These are phyloP conservation scores for Aspergillus alliaceus DNA, from an alignment of 2,329 filamentous ascomycete genomes.

Conservation along the genomic window DNA sequence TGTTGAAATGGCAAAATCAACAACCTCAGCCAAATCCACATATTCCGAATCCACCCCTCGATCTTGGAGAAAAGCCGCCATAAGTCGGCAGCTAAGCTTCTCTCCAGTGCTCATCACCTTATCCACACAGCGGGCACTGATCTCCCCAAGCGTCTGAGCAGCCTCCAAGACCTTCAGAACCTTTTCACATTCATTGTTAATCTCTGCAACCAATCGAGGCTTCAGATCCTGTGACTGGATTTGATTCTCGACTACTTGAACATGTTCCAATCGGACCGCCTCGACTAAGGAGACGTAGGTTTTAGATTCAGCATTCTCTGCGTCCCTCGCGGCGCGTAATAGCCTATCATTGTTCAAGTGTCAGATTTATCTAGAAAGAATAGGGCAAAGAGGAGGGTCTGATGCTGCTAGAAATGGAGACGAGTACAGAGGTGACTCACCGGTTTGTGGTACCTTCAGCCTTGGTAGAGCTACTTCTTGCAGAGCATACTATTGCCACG, in stretches of 20 bases:
- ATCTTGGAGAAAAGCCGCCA: conserved; percentile 81
- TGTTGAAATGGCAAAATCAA: conserved; percentile 62
- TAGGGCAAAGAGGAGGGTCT: too few species aligned
- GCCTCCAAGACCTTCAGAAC: conserved; percentile 72
- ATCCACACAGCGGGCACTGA: conserved; percentile 76
- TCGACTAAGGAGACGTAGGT: conserved; percentile 74
- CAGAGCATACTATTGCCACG: conserved; percentile 93
- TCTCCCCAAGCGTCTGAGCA: conserved; percentile 63
- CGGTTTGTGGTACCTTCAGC: conserved; percentile 92
- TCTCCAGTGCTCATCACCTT: conserved; percentile 93
- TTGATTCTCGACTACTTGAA: conserved; percentile 66
- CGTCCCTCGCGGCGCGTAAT: conserved; percentile 51
- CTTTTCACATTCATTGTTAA: conserved; percentile 76
- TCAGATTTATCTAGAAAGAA: conserved; percentile 6
- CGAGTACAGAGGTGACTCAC: conserved; percentile 56
- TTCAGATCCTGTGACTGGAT: conserved; percentile 59
- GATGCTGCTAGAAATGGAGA: neutral
- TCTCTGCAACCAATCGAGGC: conserved; percentile 61
- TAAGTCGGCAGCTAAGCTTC: conserved; percentile 90
- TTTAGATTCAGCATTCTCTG: conserved; percentile 47
- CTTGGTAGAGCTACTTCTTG: conserved; percentile 91
- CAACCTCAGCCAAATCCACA: conserved; percentile 80
- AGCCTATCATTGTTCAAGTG: conserved; percentile 30
- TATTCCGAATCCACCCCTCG: conserved; percentile 81
- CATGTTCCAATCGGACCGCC: conserved; percentile 79